phyloP scores from a whole-genome alignment of 1,139 yeast species.

The Casaregolazyma suthepensis region DNA sequence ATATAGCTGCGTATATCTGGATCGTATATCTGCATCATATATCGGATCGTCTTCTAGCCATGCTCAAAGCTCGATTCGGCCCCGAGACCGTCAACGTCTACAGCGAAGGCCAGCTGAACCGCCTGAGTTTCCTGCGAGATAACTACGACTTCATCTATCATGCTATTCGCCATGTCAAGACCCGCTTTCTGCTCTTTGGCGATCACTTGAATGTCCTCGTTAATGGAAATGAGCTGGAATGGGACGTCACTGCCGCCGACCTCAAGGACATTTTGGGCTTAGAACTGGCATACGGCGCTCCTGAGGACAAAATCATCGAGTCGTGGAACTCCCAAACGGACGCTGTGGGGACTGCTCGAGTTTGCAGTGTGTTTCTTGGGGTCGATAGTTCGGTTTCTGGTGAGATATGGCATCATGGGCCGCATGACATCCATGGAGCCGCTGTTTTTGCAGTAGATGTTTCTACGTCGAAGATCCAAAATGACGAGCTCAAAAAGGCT shows the following conservation, averaged over 20 bases:
- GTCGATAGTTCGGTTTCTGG: conserved; percentile 47
- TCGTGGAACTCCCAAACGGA: conserved; percentile 34
- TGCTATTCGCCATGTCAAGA: conserved; percentile 46
- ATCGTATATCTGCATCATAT: too few species aligned
- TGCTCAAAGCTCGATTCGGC: conserved; percentile 13
- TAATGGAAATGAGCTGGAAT: conserved; percentile 5
- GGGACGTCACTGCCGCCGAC: neutral
- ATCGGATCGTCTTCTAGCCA: neutral
- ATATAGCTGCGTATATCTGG: too few species aligned
- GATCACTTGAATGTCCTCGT: conserved; percentile 31
- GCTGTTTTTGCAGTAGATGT: conserved; percentile 78
- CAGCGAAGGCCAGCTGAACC: conserved; percentile 41
- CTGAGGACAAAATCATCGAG: conserved; percentile 25
- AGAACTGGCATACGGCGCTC: conserved; percentile 31
- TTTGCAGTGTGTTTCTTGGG: conserved; percentile 58
- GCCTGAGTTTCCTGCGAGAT: conserved; percentile 73
- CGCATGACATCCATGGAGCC: conserved; percentile 49
- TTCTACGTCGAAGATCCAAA: conserved; percentile 25
- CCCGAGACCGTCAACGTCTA: conserved; percentile 17
- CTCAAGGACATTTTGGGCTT: conserved; percentile 25
- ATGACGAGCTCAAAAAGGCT: conserved; percentile 11
- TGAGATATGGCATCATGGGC: conserved; percentile 25
- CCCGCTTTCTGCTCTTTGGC: conserved; percentile 52
- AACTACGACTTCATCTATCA: conserved; percentile 52
- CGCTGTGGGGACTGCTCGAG: conserved; percentile 35